phyloP scores from a whole-genome alignment of 768 basidiomycete genomes.

The Russula vinacea region DNA sequence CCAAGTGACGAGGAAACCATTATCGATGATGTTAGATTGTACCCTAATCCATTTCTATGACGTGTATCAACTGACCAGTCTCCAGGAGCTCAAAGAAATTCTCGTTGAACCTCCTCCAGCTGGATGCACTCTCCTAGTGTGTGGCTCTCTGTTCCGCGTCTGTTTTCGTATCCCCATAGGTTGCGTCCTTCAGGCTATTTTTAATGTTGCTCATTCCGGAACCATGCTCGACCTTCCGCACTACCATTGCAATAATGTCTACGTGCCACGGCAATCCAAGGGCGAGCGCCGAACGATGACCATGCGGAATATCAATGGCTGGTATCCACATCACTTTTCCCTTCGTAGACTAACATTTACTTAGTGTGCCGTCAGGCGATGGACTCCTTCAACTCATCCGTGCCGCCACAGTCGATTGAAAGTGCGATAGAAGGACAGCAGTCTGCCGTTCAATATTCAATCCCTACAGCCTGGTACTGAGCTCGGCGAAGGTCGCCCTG shows the following conservation, averaged over 20 bases:
- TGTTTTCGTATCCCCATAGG: neutral
- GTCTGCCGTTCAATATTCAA: neutral
- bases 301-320: conserved; percentile 26
- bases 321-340: neutral
- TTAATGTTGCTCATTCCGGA: conserved; percentile 34
- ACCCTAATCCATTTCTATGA: neutral
- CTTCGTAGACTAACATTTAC: neutral
- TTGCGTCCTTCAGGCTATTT: conserved; percentile 25
- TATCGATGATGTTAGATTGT: conserved; percentile 31
- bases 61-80: neutral
- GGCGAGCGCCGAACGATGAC: conserved; percentile 30
- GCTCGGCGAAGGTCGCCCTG: neutral
- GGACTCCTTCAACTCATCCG: neutral
- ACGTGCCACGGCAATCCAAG: conserved; percentile 32
- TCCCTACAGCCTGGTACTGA: neutral
- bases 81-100: conserved; percentile 15
- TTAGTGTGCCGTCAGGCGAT: conserved; percentile 23
- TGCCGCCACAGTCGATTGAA: neutral
- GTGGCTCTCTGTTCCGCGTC: neutral
- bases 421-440: neutral
- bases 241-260: conserved; percentile 31
- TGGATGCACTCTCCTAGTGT: conserved; percentile 27
- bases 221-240: conserved; percentile 34
- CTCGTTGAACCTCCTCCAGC: conserved; percentile 29
- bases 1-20: conserved; percentile 27